Evolutionary conservation across 768 basidiomycete species (phyloP), one percentile per base, ranked within the genome.

Genomic region (Galerina marginata): DNA sequence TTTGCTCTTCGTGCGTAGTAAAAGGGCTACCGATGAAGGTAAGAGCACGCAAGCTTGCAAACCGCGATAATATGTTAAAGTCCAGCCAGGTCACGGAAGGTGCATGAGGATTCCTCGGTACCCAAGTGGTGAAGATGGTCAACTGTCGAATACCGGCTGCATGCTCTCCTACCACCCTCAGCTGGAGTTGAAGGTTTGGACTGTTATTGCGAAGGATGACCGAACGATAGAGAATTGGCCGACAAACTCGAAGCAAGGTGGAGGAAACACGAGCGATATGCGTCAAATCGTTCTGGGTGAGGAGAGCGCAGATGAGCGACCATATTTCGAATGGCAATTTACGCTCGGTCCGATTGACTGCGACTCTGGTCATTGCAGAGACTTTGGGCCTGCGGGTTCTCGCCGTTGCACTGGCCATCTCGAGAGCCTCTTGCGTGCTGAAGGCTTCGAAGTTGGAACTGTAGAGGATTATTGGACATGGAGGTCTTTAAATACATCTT

Each of bases 1-100:
- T n/a, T 23, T 59, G 58, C 51, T 59, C 58, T 16, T 46, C 26
- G 12, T 45, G 33, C 2, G 39, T 25, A 12, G 40, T 53, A 40
- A 59, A 59, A 7, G 58, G 51, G 16, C 23, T 53, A 6, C 58
- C 58, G 48, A 59, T 54, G 33, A 59, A 38, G 4, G 51, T 53
- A 6, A 59, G 23, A 6, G 42, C n/a, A 14, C 52, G 43, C 52
- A 59, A 42, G 25, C 33, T 45, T 37, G 51, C 36, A 25, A 59
- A 40, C 10, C 37, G 36, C 15, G 58, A 46, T 23, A 59, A 38
- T 15, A 47, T 20, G 33, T 39, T 25, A 43, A 53, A 46, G 33
- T 59, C 58, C 38, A 59, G 14, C 44, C 50, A 59, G 12, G 49
- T 59, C n/a, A 38, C 45, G 2, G 39, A 12, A 2, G 47, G 56